Evolutionary conservation across 2,329 filamentous ascomycete genomes (phyloP).

Genomic region (Penicillium sp.): DNA sequence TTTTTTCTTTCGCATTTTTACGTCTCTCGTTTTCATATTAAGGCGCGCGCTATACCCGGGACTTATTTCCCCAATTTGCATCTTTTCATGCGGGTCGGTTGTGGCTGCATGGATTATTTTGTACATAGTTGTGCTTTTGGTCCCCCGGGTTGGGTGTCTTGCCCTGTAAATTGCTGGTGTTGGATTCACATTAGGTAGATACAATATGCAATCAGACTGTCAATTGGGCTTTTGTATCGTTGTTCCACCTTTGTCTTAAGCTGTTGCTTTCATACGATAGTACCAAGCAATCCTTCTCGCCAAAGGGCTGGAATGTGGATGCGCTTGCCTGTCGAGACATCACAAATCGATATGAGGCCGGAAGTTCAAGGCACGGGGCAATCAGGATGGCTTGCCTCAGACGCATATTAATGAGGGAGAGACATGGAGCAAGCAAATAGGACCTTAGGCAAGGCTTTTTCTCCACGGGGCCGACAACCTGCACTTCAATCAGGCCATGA

Average conservation of each 20-base stretch:
- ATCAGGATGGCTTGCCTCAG: too few species aligned
- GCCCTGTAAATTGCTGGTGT: slow-evolving; percentile 6
- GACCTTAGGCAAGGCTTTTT: too few species aligned
- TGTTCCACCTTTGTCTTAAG: neutral
- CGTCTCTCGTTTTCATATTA: slow-evolving; percentile 23
- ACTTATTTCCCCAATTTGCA: slow-evolving; percentile 13
- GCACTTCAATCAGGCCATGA: too few species aligned
- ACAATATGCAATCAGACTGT: slow-evolving; percentile 10
- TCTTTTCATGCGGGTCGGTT: neutral
- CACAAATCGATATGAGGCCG: too few species aligned
- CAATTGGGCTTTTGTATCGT: neutral
- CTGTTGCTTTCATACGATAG: too few species aligned
- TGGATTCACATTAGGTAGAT: neutral
- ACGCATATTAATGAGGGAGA: too few species aligned
- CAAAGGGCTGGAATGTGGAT: neutral
- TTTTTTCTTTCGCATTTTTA: neutral
- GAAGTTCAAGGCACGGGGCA: too few species aligned
- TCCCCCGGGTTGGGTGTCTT: slow-evolving; percentile 19
- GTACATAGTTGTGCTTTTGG: slow-evolving; percentile 10
- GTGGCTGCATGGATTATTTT: slow-evolving; percentile 5
- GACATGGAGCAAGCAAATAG: too few species aligned
- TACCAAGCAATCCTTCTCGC: too few species aligned
- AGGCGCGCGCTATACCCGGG: slow-evolving; percentile 37
- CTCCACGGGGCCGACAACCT: too few species aligned
- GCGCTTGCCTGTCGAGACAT: neutral